Evolutionary conservation across 345 rosid species (phyloP), one percentile per base, ranked within the genome.

Genomic region (Capsella bursapastoris): DNA sequence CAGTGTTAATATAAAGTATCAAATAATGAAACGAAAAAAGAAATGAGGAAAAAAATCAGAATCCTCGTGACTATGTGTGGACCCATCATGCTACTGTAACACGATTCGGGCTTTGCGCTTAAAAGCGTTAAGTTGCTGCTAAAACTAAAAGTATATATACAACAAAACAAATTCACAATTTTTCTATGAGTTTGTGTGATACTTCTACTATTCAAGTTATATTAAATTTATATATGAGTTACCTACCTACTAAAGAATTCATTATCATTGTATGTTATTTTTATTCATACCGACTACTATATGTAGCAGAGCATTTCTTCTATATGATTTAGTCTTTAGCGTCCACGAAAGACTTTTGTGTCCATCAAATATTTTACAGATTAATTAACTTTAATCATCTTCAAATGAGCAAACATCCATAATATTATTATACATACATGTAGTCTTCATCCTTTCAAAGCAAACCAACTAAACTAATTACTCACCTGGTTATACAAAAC

Each of bases 11-110:
- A 22, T 22, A 22, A 22, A 22, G 25, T 22, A 22, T 22, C 25
- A 1, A 22, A 22, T 22, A 22, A 22, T 22, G 25, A 22, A 22
- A 35, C n/a, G 28, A 52, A 50, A 3, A 14, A 37, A 8, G 10
- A 3, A n/a, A 22, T 22, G 25, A 34, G 51, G 37, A 3, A n/a
- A 35, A 51, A n/a, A 64, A 44, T 22, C 55, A 66, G 58, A 66
- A 74, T 18, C 72, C 72, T 58, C 72, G 73, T 66, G 78, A 74
- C 68, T 6, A 13, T 50, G 45, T 29, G 72, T 22, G 78, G 78
- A 49, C 78, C 78, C 58, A 29, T 22, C 15, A 38, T 11, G 53
- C 59, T 40, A 66, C 71, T 56, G 59, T 65, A 65, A 37, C 31
- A 65, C 57, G 71, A 47, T 38, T 66, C 52, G 31, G 78, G 53